A percentile compares a stretch with the other conserved stretches of the same genome.
These are phyloP conservation scores for Claviceps sp. DNA, from an alignment of 2,329 filamentous ascomycete species.

Conservation along the genomic window DNA sequence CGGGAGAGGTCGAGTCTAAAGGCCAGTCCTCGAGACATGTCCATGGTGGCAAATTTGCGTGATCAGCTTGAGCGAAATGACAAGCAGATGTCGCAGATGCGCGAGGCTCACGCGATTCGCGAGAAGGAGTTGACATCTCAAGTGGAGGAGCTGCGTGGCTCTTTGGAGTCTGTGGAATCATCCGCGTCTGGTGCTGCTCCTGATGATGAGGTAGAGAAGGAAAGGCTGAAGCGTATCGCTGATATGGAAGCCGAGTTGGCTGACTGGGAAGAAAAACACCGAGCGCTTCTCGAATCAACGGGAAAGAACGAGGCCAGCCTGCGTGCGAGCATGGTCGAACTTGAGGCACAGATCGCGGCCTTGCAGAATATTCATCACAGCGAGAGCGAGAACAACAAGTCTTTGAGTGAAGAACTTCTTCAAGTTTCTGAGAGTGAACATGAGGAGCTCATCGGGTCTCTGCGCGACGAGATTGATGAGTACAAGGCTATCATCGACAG, in stretches of 20 bases:
- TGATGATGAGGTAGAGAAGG: constrained; percentile 16
- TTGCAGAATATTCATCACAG: constrained; percentile 23
- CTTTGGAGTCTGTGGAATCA: constrained; percentile 25
- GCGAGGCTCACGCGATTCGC: constrained; percentile 56
- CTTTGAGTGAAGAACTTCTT: constrained; percentile 26
- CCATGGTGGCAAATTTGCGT: constrained; percentile 72
- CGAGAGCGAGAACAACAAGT: constrained; percentile 32
- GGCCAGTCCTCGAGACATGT: constrained; percentile 74
- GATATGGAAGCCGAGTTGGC: constrained; percentile 59
- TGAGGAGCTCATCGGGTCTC: constrained; percentile 41
- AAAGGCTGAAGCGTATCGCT: constrained; percentile 36
- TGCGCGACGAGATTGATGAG: constrained; percentile 67
- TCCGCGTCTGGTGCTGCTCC: constrained; percentile 8
- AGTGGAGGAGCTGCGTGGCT: constrained; percentile 51
- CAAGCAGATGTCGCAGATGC: constrained; percentile 60
- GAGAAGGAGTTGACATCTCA: constrained; percentile 65
- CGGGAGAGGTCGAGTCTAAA: constrained; percentile 86
- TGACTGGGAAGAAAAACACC: constrained; percentile 65
- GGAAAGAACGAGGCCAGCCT: constrained; percentile 61
- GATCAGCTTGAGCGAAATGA: constrained; percentile 84
- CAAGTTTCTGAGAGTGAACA: constrained; percentile 40
- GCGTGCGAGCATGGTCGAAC: constrained; percentile 54
- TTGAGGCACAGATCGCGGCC: constrained; percentile 48
- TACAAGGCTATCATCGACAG: constrained; percentile 62
- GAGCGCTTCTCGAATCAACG: constrained; percentile 55